Conservation (phyloP, 768 basidiomycete species). For the Termitomyces sp. region DNA sequence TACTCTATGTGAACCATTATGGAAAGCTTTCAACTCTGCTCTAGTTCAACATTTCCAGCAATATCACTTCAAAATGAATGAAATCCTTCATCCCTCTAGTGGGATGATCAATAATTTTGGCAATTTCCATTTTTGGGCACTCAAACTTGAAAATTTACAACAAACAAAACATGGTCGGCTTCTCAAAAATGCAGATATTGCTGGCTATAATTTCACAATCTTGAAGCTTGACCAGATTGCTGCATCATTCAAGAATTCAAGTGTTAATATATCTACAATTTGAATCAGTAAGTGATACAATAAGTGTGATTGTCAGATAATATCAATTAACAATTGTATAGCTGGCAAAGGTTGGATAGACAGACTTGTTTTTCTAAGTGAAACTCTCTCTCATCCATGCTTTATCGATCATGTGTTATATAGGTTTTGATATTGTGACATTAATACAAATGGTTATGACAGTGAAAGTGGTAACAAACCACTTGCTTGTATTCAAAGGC, state of each 20-base stretch:
- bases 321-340: not conserved
- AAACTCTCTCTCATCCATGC: not conserved
- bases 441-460: not conserved
- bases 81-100: not conserved
- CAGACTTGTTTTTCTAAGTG: not conserved
- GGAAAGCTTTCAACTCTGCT: not conserved
- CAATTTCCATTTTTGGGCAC: not conserved
- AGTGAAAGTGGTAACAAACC: not conserved
- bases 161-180: not conserved
- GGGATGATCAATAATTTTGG: not conserved
- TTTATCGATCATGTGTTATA: not conserved
- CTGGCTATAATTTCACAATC: not conserved
- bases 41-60: not conserved
- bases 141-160: not conserved
- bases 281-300: not conserved
- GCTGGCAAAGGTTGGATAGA: not conserved
- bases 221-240: not conserved
- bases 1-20: not conserved
- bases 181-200: not conserved
- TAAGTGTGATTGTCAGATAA: not conserved
- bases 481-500: not conserved
- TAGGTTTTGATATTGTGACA: not conserved
- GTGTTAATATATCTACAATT: not conserved
- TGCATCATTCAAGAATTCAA: not conserved
- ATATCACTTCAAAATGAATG: not conserved